Percentiles rank a stretch among this genome's conserved stretches.
Conservation (phyloP, 192 early-diverging fungal species). For the Coemansia javaensis region DNA sequence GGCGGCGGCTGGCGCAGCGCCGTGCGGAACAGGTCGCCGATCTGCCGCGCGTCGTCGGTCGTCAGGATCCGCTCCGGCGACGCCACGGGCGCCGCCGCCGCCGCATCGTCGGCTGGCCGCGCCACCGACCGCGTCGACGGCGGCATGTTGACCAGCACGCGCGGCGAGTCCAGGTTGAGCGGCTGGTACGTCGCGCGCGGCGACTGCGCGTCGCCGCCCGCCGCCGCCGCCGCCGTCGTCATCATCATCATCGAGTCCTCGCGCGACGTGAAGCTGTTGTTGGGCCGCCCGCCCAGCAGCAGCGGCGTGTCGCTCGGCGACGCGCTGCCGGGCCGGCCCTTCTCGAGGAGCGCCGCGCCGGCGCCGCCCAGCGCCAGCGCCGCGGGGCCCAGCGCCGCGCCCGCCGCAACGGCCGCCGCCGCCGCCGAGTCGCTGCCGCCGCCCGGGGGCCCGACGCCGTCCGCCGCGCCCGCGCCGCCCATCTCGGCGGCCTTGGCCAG, state of each 20-base stretch:
- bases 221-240: too few relatives aligned
- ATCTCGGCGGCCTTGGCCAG: constrained; percentile 7
- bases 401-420: constrained; percentile 4
- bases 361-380: background rate
- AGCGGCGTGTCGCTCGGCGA: constrained; percentile 40
- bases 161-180: constrained; percentile 37
- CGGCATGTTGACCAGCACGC: constrained; percentile 40
- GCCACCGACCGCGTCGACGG: constrained; percentile 30
- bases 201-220: constrained; percentile 15
- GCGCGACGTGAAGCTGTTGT: constrained; percentile 37
- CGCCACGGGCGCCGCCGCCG: background rate
- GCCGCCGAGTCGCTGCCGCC: constrained; percentile 7
- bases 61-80: constrained; percentile 22
- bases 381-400: background rate
- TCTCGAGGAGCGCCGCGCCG: constrained; percentile 1
- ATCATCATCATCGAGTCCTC: constrained; percentile 26
- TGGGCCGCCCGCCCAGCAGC: constrained; percentile 26
- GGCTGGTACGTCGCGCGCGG: constrained; percentile 22
- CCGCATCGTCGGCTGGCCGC: background rate
- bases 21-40: constrained; percentile 48
- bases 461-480: background rate
- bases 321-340: constrained; percentile 7
- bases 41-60: constrained; percentile 42
- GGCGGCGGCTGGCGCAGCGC: constrained; percentile 46
- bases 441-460: background rate